Evolutionary conservation across 192 early-diverging fungal species (phyloP), one percentile per base, ranked within the genome.

Genomic region (Spizellomyces sp.): DNA sequence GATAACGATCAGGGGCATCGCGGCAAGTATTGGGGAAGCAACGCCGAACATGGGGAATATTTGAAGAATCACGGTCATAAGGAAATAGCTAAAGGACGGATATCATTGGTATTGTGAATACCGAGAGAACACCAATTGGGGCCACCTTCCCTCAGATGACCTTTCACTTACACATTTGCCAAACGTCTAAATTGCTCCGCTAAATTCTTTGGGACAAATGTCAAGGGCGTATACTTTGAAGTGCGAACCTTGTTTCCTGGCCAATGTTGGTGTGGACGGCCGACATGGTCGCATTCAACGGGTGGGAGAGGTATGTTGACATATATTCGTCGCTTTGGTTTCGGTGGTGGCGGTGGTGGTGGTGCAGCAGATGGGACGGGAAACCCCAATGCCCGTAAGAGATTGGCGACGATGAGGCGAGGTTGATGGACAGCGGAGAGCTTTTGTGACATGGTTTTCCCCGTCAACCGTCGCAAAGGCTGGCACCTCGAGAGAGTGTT

Each of bases 101-200:
- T 48, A 50, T 9, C 9, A 14, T 48, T 22, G 10, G 17, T 1
- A 64, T 15, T 15, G 22, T 14, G 43, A 64, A 10, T 46, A 27
- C 45, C 4, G 46, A 15, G 63, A 64, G 14, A 27, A 2, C 1
- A 64, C 15, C 22, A 12, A 36, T 3, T 36, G 27, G 27, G 27
- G 27, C 27, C 27, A 36, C 27, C 1, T 36, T n/a, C 27, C 5
- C 45, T 65, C 46, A 5, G 5, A 68, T 6, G 58, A 19, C 14
- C 52, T 60, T 59, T 17, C 21, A 19, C 64, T 45, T 44, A 67
- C 66, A 75, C 48, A 48, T 59, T 62, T 17, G 61, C 62, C 36
- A 97, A 83, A 46, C 91, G 87, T 9, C 93, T 89, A 78, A 99
- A 99, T 84, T 99, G 96, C 87, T 98, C 96, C 75, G 93, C 91